Conservation (phyloP, 192 early-diverging fungal genomes). For the Helicostylum pulchrum region DNA sequence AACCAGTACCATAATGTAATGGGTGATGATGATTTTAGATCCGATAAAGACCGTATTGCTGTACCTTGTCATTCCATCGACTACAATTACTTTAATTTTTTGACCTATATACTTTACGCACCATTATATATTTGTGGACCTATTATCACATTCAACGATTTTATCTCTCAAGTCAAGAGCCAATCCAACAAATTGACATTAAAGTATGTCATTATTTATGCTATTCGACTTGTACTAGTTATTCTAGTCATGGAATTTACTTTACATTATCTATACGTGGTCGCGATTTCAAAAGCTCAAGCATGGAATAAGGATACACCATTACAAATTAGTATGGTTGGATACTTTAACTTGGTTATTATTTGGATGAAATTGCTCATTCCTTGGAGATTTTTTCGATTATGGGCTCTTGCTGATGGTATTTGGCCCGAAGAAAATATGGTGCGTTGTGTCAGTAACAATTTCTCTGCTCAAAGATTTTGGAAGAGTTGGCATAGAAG, state of each 20-base stretch:
- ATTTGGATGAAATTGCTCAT: constrained; percentile 97
- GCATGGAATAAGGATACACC: constrained; percentile 77
- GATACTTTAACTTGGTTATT: constrained; percentile 81
- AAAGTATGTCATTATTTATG: constrained; percentile 53
- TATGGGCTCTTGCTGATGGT: constrained; percentile 91
- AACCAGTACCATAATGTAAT: constrained; percentile 38
- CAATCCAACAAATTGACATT: constrained; percentile 37
- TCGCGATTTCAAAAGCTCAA: constrained; percentile 80
- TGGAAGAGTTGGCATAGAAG: constrained; percentile 95
- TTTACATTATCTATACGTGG: constrained; percentile 81
- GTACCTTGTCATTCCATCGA: constrained; percentile 53
- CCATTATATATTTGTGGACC: constrained; percentile 93
- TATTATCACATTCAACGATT: constrained; percentile 93
- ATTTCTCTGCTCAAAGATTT: constrained; percentile 89
- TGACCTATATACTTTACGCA: constrained; percentile 76
- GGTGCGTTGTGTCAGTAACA: constrained; percentile 92
- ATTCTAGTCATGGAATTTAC: constrained; percentile 86
- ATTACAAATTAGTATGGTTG: constrained; percentile 80
- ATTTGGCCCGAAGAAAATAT: constrained; percentile 89
- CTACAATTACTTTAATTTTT: constrained; percentile 78
- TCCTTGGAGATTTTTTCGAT: constrained; percentile 94
- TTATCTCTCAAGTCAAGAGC: constrained; percentile 66
- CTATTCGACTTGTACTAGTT: constrained; percentile 58
- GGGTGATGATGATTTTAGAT: constrained; percentile 3
- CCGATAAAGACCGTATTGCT: constrained; percentile 61